phyloP scores from a whole-genome alignment of 176 grass and related monocot species.

The Ananas comosus region DNA sequence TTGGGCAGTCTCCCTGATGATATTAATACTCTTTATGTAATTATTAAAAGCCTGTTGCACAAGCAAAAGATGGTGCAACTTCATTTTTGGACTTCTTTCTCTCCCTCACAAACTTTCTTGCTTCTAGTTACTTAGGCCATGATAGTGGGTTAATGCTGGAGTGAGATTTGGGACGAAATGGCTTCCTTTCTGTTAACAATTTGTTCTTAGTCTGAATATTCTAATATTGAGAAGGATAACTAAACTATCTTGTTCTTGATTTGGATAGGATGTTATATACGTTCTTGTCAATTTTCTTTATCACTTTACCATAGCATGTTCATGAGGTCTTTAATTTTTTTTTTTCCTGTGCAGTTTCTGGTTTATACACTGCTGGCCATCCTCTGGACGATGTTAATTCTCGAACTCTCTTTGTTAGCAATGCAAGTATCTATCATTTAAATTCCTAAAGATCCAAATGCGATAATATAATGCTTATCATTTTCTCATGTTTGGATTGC shows the following conservation, averaged over 20 bases:
- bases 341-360: slow-evolving; percentile 37
- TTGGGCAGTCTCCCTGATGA: too few species aligned
- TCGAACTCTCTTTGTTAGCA: slow-evolving; percentile 74
- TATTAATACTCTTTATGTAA: too few species aligned
- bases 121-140: not conserved
- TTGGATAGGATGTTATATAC: not conserved
- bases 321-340: not conserved
- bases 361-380: slow-evolving; percentile 54
- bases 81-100: not conserved
- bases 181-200: not conserved
- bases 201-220: not conserved
- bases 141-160: not conserved
- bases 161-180: not conserved
- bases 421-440: slow-evolving; percentile 47
- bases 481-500: slow-evolving; percentile 32
- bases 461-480: slow-evolving; percentile 14
- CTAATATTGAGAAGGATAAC: not conserved
- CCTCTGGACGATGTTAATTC: slow-evolving; percentile 72
- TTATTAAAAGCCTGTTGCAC: too few species aligned
- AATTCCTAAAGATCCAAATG: slow-evolving; percentile 2
- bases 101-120: not conserved
- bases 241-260: not conserved
- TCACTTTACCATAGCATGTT: not conserved
- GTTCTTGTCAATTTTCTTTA: not conserved
- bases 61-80: too few species aligned